Evolutionary conservation across 2,329 filamentous ascomycete genomes (phyloP).

Genomic region (Trichophaea hybrida): DNA sequence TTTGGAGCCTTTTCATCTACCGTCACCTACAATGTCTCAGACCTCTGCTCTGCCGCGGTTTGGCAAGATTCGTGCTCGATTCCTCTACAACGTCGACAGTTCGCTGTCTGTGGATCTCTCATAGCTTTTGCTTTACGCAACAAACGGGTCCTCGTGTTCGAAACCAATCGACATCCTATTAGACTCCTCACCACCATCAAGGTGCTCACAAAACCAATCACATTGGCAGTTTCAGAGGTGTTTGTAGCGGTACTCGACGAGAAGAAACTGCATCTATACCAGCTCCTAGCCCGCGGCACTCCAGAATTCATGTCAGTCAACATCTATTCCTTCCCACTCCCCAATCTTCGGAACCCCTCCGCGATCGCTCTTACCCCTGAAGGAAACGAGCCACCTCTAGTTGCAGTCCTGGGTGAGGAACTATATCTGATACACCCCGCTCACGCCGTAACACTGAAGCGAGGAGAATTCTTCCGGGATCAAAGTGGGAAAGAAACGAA

Average conservation of each 20-base stretch:
- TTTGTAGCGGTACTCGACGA: conserved; percentile 15
- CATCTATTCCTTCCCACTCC: conserved; percentile 14
- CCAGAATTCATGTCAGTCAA: conserved; percentile 15
- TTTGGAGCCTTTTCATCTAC: conserved; percentile 13
- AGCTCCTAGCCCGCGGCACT: conserved; percentile 16
- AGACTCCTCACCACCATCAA: conserved; percentile 13
- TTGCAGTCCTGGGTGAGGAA: conserved; percentile 15
- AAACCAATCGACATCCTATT: conserved; percentile 15
- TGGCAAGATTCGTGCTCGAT: conserved; percentile 12
- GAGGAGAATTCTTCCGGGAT: conserved; percentile 15
- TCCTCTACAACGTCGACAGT: conserved; percentile 12
- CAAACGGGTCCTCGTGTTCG: conserved; percentile 14
- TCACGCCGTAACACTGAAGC: conserved; percentile 17
- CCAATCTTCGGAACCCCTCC: conserved; percentile 11
- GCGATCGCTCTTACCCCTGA: conserved; percentile 17
- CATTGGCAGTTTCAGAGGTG: conserved; percentile 16
- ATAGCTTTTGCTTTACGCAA: conserved; percentile 11
- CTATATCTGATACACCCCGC: conserved; percentile 20
- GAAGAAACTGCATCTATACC: conserved; percentile 15
- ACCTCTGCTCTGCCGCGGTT: conserved; percentile 1
- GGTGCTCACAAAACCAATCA: conserved; percentile 6
- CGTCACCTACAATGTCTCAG: conserved; percentile 15
- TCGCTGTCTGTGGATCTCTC: conserved; percentile 14
- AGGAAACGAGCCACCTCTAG: conserved; percentile 12
- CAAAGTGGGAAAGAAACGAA: not conserved